Evolutionary conservation across 192 early-diverging fungal genomes (phyloP).

Genomic region (Entomortierella lignicola): DNA sequence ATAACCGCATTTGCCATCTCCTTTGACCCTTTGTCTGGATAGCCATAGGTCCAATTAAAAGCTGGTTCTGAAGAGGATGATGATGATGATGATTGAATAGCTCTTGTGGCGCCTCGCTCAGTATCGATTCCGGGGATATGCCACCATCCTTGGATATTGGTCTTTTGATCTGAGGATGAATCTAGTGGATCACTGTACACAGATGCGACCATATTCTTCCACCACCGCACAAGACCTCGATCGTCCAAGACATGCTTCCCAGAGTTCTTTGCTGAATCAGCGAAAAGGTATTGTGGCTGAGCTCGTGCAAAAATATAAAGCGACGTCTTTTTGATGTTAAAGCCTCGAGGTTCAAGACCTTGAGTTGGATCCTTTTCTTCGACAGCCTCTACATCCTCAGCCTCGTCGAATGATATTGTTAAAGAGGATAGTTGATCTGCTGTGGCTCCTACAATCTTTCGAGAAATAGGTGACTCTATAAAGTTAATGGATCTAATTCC

Average conservation of each 20-base stretch:
- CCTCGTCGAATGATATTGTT: background rate
- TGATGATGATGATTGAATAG: constrained; percentile 27
- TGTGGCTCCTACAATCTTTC: background rate
- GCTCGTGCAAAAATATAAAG: constrained; percentile 84
- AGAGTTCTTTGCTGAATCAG: constrained; percentile 71
- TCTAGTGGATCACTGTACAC: constrained; percentile 2
- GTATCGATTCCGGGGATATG: constrained; percentile 66
- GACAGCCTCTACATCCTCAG: background rate
- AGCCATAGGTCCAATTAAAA: constrained; percentile 56
- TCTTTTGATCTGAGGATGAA: background rate
- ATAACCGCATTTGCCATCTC: constrained; percentile 29
- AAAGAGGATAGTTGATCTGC: constrained; percentile 4
- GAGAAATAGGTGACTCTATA: background rate
- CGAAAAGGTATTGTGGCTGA: constrained; percentile 90
- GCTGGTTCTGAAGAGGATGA: background rate
- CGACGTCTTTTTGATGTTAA: constrained; percentile 8
- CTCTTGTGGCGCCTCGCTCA: constrained; percentile 41
- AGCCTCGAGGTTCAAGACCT: background rate
- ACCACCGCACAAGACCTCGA: constrained; percentile 78
- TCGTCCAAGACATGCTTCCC: constrained; percentile 75
- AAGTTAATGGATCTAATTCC: constrained; percentile 11
- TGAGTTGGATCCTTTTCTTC: background rate
- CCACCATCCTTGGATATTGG: constrained; percentile 55
- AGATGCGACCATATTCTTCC: constrained; percentile 63
- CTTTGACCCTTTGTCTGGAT: constrained; percentile 36